Evolutionary conservation across 495 filamentous ascomycete genomes (phyloP), one percentile per base, ranked within the genome.

Genomic region (Aspergillus leporis): DNA sequence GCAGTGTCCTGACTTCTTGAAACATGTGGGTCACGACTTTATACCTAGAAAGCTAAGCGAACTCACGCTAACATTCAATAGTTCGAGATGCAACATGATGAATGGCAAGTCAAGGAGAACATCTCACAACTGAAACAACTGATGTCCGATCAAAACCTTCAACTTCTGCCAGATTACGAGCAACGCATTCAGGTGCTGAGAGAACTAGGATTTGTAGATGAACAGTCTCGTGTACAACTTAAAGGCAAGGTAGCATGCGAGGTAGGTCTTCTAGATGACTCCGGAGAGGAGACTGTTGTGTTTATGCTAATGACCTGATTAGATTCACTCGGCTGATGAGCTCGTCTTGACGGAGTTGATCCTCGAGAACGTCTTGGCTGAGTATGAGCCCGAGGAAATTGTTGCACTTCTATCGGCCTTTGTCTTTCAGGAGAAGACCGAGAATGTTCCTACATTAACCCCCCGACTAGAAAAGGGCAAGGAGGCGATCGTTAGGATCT

Each of bases 211-310:
- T 98, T 98, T 63, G 88, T 98, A 55, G 94, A 98, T 72, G 85
- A 87, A 1, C 83, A 86, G 47, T 86, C 83, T 34, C 85, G 92
- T 47, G 93, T 98, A 32, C 88, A 93, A 74, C 81, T 98, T 60
- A 98, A 98, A 76, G 94, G 94, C 71, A 96, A 97, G 74, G 94
- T 98, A 31, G 94, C 94, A 18, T 98, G 94, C 76, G 94, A 98
- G 72, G 82, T 86, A 70, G 60, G 65, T 66, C 22, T 18, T 14
- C 47, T 32, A 23, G 32, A 34, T 16, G 46, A 10, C 23, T 19
- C 41, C 40, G 8, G 10, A 8, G 6, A 41, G 10, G 22, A 30
- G 32, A 18, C 34, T 19, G 14, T 59, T n/a, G 34, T 8, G 2
- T 21, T 25, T 12, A 8, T 49, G 45, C 47, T 53, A 41, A 48